Percentiles rank a stretch among this genome's conserved stretches.
phyloP scores from a whole-genome alignment of 2,329 filamentous ascomycete species.

The Calcarisporium arbuscula region DNA sequence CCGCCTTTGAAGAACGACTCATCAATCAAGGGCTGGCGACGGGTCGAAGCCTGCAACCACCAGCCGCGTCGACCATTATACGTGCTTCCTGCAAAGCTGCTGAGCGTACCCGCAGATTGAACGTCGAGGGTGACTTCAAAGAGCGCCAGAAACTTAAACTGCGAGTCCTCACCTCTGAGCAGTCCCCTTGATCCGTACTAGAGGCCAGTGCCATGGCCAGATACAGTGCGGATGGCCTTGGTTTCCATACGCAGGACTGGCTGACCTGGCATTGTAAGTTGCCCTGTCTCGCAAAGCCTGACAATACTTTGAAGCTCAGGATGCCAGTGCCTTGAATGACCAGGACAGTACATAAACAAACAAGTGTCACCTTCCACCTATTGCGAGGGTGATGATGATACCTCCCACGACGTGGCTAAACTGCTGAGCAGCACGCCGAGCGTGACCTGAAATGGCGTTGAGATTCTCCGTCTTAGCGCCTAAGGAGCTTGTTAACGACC shows the following conservation, averaged over 20 bases:
- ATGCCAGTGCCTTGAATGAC: conserved; percentile 1
- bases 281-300: no score
- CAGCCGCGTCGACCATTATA: no score
- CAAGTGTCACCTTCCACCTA: conserved; percentile 6
- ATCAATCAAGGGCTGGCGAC: no score
- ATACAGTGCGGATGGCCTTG: not conserved
- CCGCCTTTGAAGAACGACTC: no score
- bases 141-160: conserved; percentile 2
- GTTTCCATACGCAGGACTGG: conserved; percentile 1
- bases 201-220: conserved; percentile 3
- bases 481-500: conserved; percentile 1
- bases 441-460: conserved; percentile 7
- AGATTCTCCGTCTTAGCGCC: conserved; percentile 1
- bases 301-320: not conserved
- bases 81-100: no score
- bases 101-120: conserved; percentile 2
- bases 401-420: not conserved
- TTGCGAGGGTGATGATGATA: conserved; percentile 2
- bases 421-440: not conserved
- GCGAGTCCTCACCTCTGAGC: conserved; percentile 1
- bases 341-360: conserved; percentile 1
- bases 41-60: no score
- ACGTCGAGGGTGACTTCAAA: not conserved
- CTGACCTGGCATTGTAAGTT: conserved; percentile 1
- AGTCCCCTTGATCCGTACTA: conserved; percentile 2